phyloP scores from a whole-genome alignment of 164 flowering plant species.

The Stephania japonica region DNA sequence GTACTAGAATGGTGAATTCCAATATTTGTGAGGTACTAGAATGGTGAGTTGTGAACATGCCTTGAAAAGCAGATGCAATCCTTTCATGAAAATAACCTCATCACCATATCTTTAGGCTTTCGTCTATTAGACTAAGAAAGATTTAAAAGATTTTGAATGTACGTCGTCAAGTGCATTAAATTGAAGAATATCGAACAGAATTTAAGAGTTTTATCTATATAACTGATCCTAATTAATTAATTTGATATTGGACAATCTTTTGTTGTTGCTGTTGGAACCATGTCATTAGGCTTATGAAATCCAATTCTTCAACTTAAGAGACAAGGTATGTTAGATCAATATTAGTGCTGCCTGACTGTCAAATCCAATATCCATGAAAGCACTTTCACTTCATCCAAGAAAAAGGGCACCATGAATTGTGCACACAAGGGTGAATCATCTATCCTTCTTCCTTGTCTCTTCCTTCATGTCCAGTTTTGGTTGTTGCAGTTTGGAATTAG shows the following conservation, averaged over 20 bases:
- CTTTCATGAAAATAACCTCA: not conserved
- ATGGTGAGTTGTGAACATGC: not conserved
- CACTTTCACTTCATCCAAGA: not conserved
- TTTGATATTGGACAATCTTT: too few species aligned
- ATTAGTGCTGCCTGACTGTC: not conserved
- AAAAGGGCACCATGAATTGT: not conserved
- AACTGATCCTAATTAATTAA: too few species aligned
- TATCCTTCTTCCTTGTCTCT: constrained; percentile 21
- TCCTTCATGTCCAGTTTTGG: constrained; percentile 12
- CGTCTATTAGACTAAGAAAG: too few species aligned
- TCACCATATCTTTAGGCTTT: too few species aligned
- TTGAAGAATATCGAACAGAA: too few species aligned
- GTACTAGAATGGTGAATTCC: not conserved
- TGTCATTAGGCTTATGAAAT: not conserved
- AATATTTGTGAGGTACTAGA: not conserved
- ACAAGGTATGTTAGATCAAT: not conserved
- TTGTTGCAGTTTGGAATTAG: constrained; percentile 22
- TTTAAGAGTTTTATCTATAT: too few species aligned
- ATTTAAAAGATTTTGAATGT: too few species aligned
- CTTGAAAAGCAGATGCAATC: not conserved
- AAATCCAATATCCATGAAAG: constrained; percentile 1
- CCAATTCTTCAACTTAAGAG: not conserved
- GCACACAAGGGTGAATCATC: constrained; percentile 3
- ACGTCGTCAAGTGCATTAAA: too few species aligned
- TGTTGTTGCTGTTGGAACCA: not conserved